A percentile compares a stretch with the other conserved stretches of the same genome.
Evolutionary conservation across 1,139 yeast species (phyloP).

Genomic region (Suhomyces bokatorum): DNA sequence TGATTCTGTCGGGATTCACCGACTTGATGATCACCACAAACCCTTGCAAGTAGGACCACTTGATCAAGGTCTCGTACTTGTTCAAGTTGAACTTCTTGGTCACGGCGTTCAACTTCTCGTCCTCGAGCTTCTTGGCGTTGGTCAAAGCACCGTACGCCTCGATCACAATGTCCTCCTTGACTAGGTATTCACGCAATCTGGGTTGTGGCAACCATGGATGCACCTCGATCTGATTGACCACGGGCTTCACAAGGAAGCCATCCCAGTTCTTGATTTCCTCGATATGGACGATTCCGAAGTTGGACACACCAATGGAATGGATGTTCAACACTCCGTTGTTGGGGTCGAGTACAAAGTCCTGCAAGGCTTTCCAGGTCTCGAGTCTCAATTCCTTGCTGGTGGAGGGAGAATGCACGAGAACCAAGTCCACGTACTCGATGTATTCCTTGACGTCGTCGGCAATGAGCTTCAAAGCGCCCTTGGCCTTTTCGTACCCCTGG

Average conservation of each 20-base stretch:
- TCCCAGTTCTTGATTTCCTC: conserved; percentile 39
- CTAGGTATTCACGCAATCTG: conserved; percentile 39
- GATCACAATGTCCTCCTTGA: conserved; percentile 44
- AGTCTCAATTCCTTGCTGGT: conserved; percentile 32
- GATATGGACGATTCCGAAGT: conserved; percentile 37
- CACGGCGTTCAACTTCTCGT: conserved; percentile 44
- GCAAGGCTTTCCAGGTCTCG: conserved; percentile 44
- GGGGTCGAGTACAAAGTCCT: conserved; percentile 34
- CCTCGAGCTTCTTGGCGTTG: conserved; percentile 55
- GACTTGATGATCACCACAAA: conserved; percentile 75
- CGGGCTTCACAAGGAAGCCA: conserved; percentile 39
- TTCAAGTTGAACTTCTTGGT: conserved; percentile 25
- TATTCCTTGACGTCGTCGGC: conserved; percentile 29
- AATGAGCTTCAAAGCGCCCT: conserved; percentile 19
- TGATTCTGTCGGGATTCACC: conserved; percentile 48
- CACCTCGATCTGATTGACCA: conserved; percentile 45
- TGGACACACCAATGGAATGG: conserved; percentile 46
- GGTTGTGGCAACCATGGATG: conserved; percentile 49
- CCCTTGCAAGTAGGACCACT: conserved; percentile 52
- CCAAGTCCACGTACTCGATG: conserved; percentile 50
- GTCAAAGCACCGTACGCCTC: conserved; percentile 76
- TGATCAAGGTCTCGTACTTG: conserved; percentile 33
- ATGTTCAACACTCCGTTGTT: conserved; percentile 30
- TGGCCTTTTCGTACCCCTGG: conserved; percentile 27
- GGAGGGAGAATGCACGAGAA: conserved; percentile 39